These are phyloP conservation scores for Petunia hybrid DNA, from an alignment of 305 asterid genomes.

Conservation along the genomic window DNA sequence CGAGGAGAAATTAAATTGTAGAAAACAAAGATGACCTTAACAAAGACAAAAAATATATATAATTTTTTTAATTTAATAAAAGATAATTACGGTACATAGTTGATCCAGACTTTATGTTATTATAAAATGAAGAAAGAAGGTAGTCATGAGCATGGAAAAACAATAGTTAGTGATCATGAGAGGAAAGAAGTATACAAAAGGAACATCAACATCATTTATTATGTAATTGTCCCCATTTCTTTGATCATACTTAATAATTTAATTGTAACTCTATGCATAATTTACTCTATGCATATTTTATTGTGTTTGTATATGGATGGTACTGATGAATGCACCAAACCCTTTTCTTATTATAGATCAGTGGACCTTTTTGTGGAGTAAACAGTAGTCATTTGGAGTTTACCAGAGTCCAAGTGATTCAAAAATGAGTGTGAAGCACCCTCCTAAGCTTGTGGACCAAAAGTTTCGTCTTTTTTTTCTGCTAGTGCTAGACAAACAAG, in stretches of 20 bases:
- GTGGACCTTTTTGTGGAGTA: slow-evolving; percentile 12
- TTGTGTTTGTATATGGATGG: not conserved
- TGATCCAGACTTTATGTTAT: too few species aligned
- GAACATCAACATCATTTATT: slow-evolving; percentile 38
- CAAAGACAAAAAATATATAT: too few species aligned
- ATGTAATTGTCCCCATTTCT: slow-evolving; percentile 29
- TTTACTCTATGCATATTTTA: slow-evolving; percentile 16
- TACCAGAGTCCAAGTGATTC: slow-evolving; percentile 7
- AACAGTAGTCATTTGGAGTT: slow-evolving; percentile 34
- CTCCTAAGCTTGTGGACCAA: slow-evolving; percentile 26
- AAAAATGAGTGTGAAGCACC: not conserved
- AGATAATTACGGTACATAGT: too few species aligned
- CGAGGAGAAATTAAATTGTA: too few species aligned
- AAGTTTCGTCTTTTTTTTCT: not conserved
- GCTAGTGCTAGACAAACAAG: not conserved
- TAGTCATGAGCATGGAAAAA: slow-evolving; percentile 21
- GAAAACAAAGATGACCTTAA: too few species aligned
- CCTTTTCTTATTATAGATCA: slow-evolving; percentile 15
- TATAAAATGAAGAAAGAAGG: slow-evolving; percentile 16
- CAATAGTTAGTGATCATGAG: slow-evolving; percentile 32
- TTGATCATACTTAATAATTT: slow-evolving; percentile 24
- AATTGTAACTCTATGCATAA: not conserved
- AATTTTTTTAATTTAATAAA: too few species aligned
- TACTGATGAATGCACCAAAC: slow-evolving; percentile 32
- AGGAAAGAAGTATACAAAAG: slow-evolving; percentile 28